Evolutionary conservation across 345 rosid genomes (phyloP), one percentile per base, ranked within the genome.

Genomic region (Linum tenue): DNA sequence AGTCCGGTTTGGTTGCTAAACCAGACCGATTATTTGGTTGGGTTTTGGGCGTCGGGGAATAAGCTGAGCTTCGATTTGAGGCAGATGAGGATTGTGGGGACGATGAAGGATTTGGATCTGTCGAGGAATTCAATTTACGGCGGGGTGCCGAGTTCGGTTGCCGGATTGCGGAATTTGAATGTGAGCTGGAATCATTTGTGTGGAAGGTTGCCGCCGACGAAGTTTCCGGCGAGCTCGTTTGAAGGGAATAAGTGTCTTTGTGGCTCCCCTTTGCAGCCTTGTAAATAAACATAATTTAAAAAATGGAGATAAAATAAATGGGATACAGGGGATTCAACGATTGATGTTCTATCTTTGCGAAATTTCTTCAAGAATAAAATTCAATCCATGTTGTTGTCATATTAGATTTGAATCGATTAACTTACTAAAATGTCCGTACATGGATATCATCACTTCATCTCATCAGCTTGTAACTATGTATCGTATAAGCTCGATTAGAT

Each of bases 161-260:
- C 84, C 5, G 79, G 85, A 1, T 60, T 86, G 75, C 63, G 66
- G 36, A 75, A 60, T 8, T 55, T 86, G 70, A 83, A 85, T 56
- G 78, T 85, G 39, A 89, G 92, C 53, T 73, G 80, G 37, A 86
- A 86, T 70, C 76, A 84, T 69, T 84, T 89, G 2, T 86, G 96
- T 16, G 91, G 96, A 57, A 65, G 80, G 80, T 70, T 89, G 63
- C 96, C 96, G 36, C 57, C 73, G 5, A 71, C 74, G 1, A 84
- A 77, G 67, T 88, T 88, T 10, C 72, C 85, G 22, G 88, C 81
- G 2, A 70, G 78, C 38, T 71, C 82, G 16, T 86, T 83, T 44
- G 74, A 65, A 0, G 74, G 70, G 1, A 71, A 71, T 71, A 69
- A 53, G 31, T 71, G 74, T 60, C 55, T 71, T 22, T 71, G 74